Evolutionary conservation across 23 red algal genomes (phyloP), one percentile per base, ranked within the genome.

Genomic region (Porphyridium purpureum): DNA sequence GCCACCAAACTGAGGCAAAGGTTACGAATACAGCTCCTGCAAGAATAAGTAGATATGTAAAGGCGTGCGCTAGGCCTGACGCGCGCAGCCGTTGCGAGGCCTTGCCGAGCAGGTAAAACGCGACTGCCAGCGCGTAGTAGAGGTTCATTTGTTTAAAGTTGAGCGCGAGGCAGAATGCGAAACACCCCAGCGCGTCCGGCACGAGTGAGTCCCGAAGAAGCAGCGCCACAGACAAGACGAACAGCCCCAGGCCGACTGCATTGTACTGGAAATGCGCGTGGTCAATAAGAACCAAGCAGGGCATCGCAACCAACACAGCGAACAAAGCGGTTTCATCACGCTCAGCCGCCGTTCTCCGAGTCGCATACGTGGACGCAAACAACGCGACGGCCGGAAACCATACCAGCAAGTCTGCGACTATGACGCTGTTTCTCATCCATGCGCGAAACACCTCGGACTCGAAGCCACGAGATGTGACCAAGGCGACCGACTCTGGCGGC

Each of bases 261-360:
- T 84, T 98, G 57, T 86, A 98, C 63, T 98, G 90, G 64, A 86
- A 98, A 52, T 98, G 90, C 21, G 49, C 90, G 46, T 98, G 90
- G 55, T 98, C 90, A 28, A 86, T 48, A 24, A 98, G 61, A 2
- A 98, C 22, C 49, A 75, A 33, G 17, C 63, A 67, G 11, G 90
- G 90, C 24, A 64, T 40, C 24, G 42, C 35, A 21, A 67, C 29
- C 24, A 67, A 52, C 35, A 79, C 83, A 0, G 55, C 35, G 15
- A 68, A 44, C 7, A 21, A 33, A 0, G 33, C 26, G 0, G 32
- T 22, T 2, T 79, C 4, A 3, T 47, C 46, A 21, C 15, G 7
- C 1, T 57, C 49, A 14, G 7, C 29, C n/a, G 2, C 47, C 7
- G 28, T 1, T 31, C 48, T 31, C 0, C 7, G 9, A 3, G 36